Evolutionary conservation across 768 basidiomycete species (phyloP).

Genomic region (Suillus bovinus): DNA sequence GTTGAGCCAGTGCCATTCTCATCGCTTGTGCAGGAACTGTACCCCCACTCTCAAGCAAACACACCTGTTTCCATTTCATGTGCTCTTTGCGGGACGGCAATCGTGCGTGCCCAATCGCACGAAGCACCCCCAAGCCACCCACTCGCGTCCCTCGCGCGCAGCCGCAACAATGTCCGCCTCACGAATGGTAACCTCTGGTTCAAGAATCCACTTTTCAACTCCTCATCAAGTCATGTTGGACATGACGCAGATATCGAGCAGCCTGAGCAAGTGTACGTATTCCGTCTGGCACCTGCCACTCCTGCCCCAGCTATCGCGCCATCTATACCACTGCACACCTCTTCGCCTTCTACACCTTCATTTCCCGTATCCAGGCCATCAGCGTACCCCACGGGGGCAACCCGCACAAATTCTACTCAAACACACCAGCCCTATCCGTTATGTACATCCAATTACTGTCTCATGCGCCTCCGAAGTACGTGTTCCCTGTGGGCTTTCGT

Average conservation of each 20-base stretch:
- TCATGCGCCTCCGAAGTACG: slow-evolving; percentile 79
- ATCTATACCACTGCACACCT: slow-evolving; percentile 23
- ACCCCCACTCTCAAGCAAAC: slow-evolving; percentile 45
- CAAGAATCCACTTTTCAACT: slow-evolving; percentile 49
- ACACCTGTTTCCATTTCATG: slow-evolving; percentile 57
- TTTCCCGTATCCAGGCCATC: slow-evolving; percentile 24
- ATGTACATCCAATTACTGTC: slow-evolving; percentile 84
- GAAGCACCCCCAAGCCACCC: slow-evolving; percentile 37
- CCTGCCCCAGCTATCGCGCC: slow-evolving; percentile 25
- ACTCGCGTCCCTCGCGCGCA: slow-evolving; percentile 26
- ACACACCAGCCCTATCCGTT: slow-evolving; percentile 56
- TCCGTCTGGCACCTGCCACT: slow-evolving; percentile 51
- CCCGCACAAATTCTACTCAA: slow-evolving; percentile 26
- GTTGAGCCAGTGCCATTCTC: slow-evolving; percentile 81
- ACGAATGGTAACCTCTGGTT: slow-evolving; percentile 59
- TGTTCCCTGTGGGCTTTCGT: slow-evolving; percentile 91
- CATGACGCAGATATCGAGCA: slow-evolving; percentile 20
- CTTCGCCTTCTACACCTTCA: slow-evolving; percentile 36
- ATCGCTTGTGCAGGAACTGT: slow-evolving; percentile 57
- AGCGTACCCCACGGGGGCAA: slow-evolving; percentile 45
- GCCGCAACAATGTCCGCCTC: slow-evolving; percentile 36
- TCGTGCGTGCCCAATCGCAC: slow-evolving; percentile 38
- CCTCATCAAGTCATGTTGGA: slow-evolving; percentile 25
- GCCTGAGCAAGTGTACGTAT: slow-evolving; percentile 61
- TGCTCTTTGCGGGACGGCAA: slow-evolving; percentile 71